Conservation (phyloP, 2,329 filamentous ascomycete genomes). For the Alternaria viburni region DNA sequence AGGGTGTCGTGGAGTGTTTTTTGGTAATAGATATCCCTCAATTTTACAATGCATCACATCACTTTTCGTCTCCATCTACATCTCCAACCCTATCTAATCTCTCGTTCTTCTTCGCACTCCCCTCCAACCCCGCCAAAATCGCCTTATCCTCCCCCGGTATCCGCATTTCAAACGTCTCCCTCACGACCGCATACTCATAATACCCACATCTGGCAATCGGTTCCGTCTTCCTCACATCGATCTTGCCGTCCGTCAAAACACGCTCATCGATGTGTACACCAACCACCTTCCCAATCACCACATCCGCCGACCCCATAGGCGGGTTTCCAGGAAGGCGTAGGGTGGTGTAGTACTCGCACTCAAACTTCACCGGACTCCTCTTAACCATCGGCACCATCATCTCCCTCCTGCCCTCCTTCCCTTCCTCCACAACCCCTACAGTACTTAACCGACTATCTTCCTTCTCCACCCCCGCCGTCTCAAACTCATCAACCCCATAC, state of each 20-base stretch:
- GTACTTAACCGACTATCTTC: no score
- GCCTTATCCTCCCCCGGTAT: conserved; percentile 50
- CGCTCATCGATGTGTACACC: conserved; percentile 64
- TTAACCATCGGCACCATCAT: conserved; percentile 59
- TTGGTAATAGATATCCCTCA: no score
- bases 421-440: conserved; percentile 18
- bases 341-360: conserved; percentile 63
- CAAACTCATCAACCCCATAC: conserved; percentile 62
- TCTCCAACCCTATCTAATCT: conserved; percentile 9
- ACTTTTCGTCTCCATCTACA: neutral
- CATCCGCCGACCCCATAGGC: conserved; percentile 64
- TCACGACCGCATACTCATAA: conserved; percentile 63
- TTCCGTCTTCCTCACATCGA: conserved; percentile 63
- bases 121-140: conserved; percentile 36
- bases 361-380: conserved; percentile 63
- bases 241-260: conserved; percentile 60
- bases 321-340: conserved; percentile 62
- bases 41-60: no score
- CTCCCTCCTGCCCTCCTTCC: neutral
- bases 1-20: no score
- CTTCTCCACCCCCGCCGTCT: conserved; percentile 57
- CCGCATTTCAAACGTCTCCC: conserved; percentile 65
- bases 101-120: conserved; percentile 32
- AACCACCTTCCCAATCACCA: conserved; percentile 64
- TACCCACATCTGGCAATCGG: conserved; percentile 68